Evolutionary conservation across 805 yeast species (phyloP), one percentile per base, ranked within the genome.

Genomic region (Candida wancherniae): DNA sequence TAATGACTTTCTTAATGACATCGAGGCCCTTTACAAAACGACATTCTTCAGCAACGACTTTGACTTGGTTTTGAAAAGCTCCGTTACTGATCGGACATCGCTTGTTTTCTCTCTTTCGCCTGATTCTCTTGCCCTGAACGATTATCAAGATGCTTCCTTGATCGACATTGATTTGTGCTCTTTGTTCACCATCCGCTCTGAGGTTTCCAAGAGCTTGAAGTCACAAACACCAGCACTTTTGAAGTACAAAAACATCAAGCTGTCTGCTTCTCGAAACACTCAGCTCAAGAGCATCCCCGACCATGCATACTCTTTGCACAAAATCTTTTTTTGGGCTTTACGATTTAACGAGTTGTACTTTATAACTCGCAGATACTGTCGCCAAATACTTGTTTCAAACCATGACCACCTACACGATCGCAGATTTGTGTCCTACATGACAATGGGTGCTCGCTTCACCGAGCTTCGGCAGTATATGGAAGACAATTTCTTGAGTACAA

Each of bases 281-380:
- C 31, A 26, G 14, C 33, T 45, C 22, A 26, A 29, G 7, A 25
- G 15, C 6, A 16, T 65, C 2, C 65, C 68, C 4, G 42, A 49
- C 28, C 57, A 63, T 58, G 46, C 55, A n/a, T 61, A 54, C 36
- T 50, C 73, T 0, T 44, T 72, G 23, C 81, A 76, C 42, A 57
- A 70, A 35, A 53, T 73, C 4, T 62, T 73, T 34, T 59, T 71
- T 5, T 39, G 66, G 31, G 55, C 73, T 4, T 44, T 72, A 20
- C 53, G 74, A 28, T 45, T 71, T 24, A 75, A 77, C 25, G 80
- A 74, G 42, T 33, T 73, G 19, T 73, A 73, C 43, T 58, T 67
- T 4, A 51, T 69, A 3, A 42, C 70, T 14, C 55, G 80, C 29
- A 61, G 61, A 36, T 55, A 67, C 30, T 78, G 78, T 4, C 60